A percentile compares a stretch with the other conserved stretches of the same genome.
These are phyloP conservation scores for Leccinum ambiguum DNA, from an alignment of 1,284 basidiomycete species.

Conservation along the genomic window DNA sequence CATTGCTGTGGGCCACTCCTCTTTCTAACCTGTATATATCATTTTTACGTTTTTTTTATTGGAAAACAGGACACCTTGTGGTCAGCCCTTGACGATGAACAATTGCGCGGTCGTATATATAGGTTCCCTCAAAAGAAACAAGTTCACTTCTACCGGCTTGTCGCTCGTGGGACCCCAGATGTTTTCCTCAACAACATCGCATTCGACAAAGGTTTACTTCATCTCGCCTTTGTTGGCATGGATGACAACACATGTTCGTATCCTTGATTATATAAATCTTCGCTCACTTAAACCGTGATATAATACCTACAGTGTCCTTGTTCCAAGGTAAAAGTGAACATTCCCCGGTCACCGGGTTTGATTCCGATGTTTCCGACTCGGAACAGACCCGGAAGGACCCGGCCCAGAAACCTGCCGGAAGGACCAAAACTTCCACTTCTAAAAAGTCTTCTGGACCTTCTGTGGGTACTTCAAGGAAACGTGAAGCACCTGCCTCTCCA, in stretches of 20 bases:
- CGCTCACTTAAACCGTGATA: too few relatives aligned
- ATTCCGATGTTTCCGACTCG: too few relatives aligned
- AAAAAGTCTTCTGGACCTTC: neutral
- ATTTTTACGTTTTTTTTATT: neutral
- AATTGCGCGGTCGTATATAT: neutral
- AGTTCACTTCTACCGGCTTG: neutral
- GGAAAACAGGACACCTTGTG: neutral
- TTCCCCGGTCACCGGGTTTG: too few relatives aligned
- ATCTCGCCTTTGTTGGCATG: neutral
- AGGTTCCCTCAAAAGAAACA: neutral
- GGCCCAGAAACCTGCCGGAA: too few relatives aligned
- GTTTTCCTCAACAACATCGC: neutral
- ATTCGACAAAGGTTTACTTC: neutral
- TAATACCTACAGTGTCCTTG: too few relatives aligned
- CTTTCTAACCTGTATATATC: neutral
- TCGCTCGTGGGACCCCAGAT: neutral
- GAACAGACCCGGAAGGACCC: too few relatives aligned
- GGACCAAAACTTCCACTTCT: too few relatives aligned
- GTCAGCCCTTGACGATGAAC: slow-evolving; percentile 2
- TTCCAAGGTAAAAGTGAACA: too few relatives aligned
- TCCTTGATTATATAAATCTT: too few relatives aligned
- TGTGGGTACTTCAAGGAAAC: neutral
- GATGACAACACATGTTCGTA: too few relatives aligned
- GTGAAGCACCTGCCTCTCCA: neutral
- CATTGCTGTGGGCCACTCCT: neutral